Base-by-base conservation (phyloP, 2,329 filamentous ascomycete genomes). In the Colletotrichum spinosum region DNA sequence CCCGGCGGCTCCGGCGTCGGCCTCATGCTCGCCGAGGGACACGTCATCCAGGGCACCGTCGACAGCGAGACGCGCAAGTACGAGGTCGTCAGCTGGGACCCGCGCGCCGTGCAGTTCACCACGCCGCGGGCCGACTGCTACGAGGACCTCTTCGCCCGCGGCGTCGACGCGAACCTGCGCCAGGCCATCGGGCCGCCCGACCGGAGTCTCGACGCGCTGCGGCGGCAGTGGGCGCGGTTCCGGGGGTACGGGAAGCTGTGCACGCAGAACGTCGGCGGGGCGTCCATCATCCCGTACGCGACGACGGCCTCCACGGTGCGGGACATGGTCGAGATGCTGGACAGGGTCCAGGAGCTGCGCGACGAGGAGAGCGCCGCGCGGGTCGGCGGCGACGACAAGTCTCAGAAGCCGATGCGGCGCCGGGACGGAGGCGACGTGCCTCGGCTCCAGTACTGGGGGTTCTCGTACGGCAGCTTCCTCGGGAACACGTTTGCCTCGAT, bases 361-460 rank as follows among this genome's bases (percentile, higher is more conserved):
- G 68, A 69, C 12, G 69, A 59, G 12, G 49, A 67, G 17, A 37
- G 15, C 2, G 49, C 37, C 3, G 37, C 39, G 2, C 8, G 17
- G 1, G 5, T 2, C 1, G 8, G 12, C 2, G 39, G 8, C 0
- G 45, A 39, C 2, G 51, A 38, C n/a, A 25, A 17, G 0, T 8
- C 11, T 12, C 51, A 65, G 35, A 37, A 49, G 25, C 39, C 48
- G n/a, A 8, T 56, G 12, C 59, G 45, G 8, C n/a, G 33, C n/a
- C 44, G 49, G 1, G 7, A 33, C 12, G 37, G 45, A 1, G 63
- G 67, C 39, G 51, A 69, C 1, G 55, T 67, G 3, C 61, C 72
- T 4, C 67, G 72, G 11, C 68, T 85, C 37, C 80, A 81, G 69
- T 86, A 84, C 68, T 80, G 82, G 74, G 83, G 84, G 0, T 79